A percentile compares a stretch with the other conserved stretches of the same genome.
These are phyloP conservation scores for Auxenochlorella pyrenoidosa DNA, from an alignment of 139 green algal genomes.

Conservation along the genomic window DNA sequence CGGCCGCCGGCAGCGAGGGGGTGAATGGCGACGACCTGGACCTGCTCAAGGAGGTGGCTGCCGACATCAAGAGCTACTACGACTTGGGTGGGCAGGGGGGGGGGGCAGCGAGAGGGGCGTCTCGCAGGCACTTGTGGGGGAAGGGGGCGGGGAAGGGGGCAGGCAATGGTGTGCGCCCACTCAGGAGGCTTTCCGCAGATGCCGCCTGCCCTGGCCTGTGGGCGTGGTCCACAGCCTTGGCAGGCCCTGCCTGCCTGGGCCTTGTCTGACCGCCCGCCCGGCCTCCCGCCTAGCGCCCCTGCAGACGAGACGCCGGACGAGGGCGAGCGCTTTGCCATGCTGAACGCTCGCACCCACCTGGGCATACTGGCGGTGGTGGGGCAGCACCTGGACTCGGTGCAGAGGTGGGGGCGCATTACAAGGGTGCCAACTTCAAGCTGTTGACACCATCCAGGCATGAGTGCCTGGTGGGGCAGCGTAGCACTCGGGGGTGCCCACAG, in stretches of 20 bases:
- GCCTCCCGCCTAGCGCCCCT: not conserved
- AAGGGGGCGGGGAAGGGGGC: not conserved
- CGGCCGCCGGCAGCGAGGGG: not conserved
- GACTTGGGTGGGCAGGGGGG: not conserved
- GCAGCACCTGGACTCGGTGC: conserved; percentile 1
- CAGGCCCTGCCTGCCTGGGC: not conserved
- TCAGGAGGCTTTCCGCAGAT: too few relatives aligned
- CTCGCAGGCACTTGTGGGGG: not conserved
- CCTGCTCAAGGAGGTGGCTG: not conserved
- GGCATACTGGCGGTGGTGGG: not conserved
- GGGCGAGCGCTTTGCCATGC: not conserved
- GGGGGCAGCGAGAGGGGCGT: too few relatives aligned
- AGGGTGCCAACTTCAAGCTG: too few relatives aligned
- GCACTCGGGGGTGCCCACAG: not conserved
- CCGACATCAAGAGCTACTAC: not conserved
- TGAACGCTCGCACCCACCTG: conserved; percentile 4
- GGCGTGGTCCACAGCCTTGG: too few relatives aligned
- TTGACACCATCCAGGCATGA: not conserved
- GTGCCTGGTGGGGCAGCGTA: not conserved
- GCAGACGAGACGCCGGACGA: not conserved
- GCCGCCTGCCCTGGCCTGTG: too few relatives aligned
- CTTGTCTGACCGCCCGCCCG: not conserved
- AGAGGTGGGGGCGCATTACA: not conserved
- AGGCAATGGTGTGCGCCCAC: not conserved
- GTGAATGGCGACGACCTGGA: conserved; percentile 1